Evolutionary conservation across 768 basidiomycete species (phyloP), one percentile per base, ranked within the genome.

Genomic region (Atractiella rhizophila): DNA sequence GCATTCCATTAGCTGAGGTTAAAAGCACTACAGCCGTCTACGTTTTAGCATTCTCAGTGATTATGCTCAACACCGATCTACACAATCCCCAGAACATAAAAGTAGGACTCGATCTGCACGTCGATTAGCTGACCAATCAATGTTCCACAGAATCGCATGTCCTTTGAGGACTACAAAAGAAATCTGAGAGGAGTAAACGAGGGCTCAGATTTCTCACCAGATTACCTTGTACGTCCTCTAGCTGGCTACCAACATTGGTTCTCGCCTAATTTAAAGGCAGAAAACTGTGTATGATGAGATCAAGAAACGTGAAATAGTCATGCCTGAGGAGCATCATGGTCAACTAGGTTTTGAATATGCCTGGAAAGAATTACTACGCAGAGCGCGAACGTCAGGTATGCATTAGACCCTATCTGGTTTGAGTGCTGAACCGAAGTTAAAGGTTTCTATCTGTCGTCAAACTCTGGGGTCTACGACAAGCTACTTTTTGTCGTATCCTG

Each of bases 291-390:
- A 82, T 49, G 85, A 96, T 50, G 83, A 80, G 1, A 91, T 98
- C 52, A 72, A 78, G 39, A 85, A 78, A 59, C 66, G 73, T 31
- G 91, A 98, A 61, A 94, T 98, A 40, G 68, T 96, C 37, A 76
- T 98, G 73, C 88, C 91, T 0, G 85, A 94, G 59, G 91, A 98
- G 51, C 91, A 98, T 53, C 78, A 74, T 8, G 91, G 88, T 2
- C 81, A 82, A 54, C 68, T 88, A 33, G 91, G 91, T 8, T 98
- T 98, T 56, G 91, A 96, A 51, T 91, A 88, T 56, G 88, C 91
- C 15, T 98, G 91, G 91, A 94, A 91, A 56, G 85, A 94, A 51
- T 64, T 98, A 9, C 66, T 94, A 28, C 60, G 73, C 25, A 70
- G 91, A 25, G 72, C 85, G 73, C 42, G 73, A 72, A 55, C 34